These are phyloP conservation scores for Fusarium caatingaense DNA, from an alignment of 2,329 filamentous ascomycete genomes.

Conservation along the genomic window DNA sequence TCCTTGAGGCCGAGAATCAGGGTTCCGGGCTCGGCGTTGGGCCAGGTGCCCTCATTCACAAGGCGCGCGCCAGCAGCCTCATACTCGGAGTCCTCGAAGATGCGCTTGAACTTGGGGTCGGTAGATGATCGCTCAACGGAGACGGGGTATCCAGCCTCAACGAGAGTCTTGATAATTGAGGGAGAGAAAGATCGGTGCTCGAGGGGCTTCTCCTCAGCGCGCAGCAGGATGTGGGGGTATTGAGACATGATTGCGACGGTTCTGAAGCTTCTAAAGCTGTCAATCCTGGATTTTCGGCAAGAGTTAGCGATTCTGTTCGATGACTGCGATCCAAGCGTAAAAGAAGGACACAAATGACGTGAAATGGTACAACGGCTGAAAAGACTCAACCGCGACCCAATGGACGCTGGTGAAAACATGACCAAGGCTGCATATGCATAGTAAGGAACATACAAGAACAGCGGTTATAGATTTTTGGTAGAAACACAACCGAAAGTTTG, in stretches of 20 bases:
- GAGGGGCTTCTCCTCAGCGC: slow-evolving; percentile 69
- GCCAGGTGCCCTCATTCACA: slow-evolving; percentile 75
- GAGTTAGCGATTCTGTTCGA: slow-evolving; percentile 14
- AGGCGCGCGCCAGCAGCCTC: slow-evolving; percentile 72
- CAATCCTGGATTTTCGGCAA: slow-evolving; percentile 4
- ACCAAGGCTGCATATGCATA: neutral
- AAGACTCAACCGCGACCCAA: slow-evolving; percentile 5
- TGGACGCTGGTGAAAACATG: slow-evolving; percentile 2
- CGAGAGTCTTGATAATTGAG: slow-evolving; percentile 63
- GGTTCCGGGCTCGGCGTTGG: slow-evolving; percentile 72
- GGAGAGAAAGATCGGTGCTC: slow-evolving; percentile 51
- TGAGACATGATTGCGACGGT: slow-evolving; percentile 42
- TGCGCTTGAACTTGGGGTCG: slow-evolving; percentile 68
- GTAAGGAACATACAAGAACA: neutral
- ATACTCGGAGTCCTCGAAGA: slow-evolving; percentile 72
- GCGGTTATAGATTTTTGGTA: slow-evolving; percentile 2
- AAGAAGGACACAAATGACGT: neutral
- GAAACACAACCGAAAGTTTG: neutral
- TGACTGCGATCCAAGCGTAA: neutral
- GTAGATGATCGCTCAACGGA: slow-evolving; percentile 68
- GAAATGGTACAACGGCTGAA: slow-evolving; percentile 4
- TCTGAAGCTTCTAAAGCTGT: slow-evolving; percentile 14
- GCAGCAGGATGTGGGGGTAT: slow-evolving; percentile 60
- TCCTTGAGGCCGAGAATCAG: slow-evolving; percentile 84
- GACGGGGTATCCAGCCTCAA: slow-evolving; percentile 76